Conservation (phyloP, 495 filamentous ascomycete species). For the Trypethelium eluteriae region DNA sequence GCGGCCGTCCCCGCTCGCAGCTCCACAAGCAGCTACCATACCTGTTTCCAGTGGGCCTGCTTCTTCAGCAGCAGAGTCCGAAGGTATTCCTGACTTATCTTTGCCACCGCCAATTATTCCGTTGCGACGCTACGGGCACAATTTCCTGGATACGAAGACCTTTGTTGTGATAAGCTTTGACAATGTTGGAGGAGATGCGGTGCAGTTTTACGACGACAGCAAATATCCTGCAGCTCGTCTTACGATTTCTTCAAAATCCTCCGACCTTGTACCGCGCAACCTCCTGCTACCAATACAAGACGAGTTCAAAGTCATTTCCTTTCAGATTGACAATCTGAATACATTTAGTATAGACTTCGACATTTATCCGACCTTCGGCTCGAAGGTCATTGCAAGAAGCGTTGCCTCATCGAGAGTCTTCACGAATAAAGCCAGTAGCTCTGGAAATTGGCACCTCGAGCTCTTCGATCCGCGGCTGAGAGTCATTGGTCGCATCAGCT, state of each 20-base stretch:
- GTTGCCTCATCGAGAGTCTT: slow-evolving; percentile 85
- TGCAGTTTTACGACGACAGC: slow-evolving; percentile 87
- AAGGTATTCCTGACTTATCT: slow-evolving; percentile 85
- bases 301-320: slow-evolving; percentile 82
- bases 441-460: slow-evolving; percentile 74
- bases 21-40: slow-evolving; percentile 36
- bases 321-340: slow-evolving; percentile 88
- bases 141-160: slow-evolving; percentile 94
- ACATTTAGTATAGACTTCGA: slow-evolving; percentile 95
- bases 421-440: slow-evolving; percentile 60
- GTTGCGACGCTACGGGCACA: slow-evolving; percentile 87
- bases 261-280: slow-evolving; percentile 91
- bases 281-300: slow-evolving; percentile 93
- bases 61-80: slow-evolving; percentile 47
- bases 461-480: slow-evolving; percentile 87
- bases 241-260: slow-evolving; percentile 91
- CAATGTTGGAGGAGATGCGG: slow-evolving; percentile 56
- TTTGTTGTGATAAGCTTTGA: slow-evolving; percentile 87
- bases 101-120: slow-evolving; percentile 95
- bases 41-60: slow-evolving; percentile 40
- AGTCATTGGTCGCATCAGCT: slow-evolving; percentile 89
- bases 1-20: slow-evolving; percentile 32
- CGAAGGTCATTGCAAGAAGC: slow-evolving; percentile 91
- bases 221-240: slow-evolving; percentile 92
- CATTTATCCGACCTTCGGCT: slow-evolving; percentile 93